These are phyloP conservation scores for Ophiostoma ulmi DNA, from an alignment of 2,329 filamentous ascomycete genomes.

Conservation along the genomic window DNA sequence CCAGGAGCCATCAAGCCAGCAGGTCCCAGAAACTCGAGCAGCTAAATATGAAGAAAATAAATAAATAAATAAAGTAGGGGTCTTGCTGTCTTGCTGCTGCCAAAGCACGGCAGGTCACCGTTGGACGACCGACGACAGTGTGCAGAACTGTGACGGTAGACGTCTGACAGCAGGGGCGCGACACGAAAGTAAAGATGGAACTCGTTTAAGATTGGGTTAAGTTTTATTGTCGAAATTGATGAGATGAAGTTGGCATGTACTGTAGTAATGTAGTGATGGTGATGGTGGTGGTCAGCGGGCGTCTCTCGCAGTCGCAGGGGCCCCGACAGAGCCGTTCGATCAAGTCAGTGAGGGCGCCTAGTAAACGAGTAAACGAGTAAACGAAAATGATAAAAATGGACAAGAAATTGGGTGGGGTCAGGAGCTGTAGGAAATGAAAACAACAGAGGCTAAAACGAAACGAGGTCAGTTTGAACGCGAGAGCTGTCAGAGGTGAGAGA, in stretches of 20 bases:
- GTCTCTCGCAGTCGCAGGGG: neutral
- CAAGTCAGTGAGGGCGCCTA: neutral
- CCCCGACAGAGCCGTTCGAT: neutral
- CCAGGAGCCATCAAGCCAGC: constrained; percentile 18
- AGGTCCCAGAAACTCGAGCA: neutral
- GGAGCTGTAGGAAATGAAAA: neutral
- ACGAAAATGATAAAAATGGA: neutral
- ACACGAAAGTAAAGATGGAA: neutral
- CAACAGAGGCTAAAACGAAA: neutral
- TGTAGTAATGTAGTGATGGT: neutral
- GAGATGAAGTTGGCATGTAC: neutral
- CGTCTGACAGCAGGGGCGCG: neutral
- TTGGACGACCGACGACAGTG: neutral
- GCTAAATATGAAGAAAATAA: neutral
- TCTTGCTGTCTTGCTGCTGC: neutral
- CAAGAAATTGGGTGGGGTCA: neutral
- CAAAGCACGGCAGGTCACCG: neutral
- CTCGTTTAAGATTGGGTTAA: neutral
- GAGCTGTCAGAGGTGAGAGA: neutral
- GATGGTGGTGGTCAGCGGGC: neutral
- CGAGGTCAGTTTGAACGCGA: neutral
- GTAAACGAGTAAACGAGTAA: neutral
- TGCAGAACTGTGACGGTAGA: neutral
- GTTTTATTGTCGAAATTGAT: neutral
- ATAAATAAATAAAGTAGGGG: neutral